Evolutionary conservation across 768 basidiomycete genomes (phyloP).

Genomic region (Boletus rubroflammeus): DNA sequence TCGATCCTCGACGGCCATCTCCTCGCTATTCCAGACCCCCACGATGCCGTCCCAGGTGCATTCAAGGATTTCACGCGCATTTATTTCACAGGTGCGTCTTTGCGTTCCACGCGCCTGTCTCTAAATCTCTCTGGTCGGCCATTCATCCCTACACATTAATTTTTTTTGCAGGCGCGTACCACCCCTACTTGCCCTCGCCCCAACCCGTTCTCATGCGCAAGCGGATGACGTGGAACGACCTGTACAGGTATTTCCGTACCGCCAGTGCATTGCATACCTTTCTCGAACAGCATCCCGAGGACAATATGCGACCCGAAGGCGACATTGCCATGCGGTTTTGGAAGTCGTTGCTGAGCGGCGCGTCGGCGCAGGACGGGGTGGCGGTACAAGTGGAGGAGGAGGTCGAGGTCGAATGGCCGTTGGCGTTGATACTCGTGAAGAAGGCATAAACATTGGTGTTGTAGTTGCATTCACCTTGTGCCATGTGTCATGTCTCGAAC

Average conservation of each 20-base stretch:
- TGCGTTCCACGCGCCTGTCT: background rate
- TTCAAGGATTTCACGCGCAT: constrained; percentile 46
- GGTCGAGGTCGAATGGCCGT: constrained; percentile 43
- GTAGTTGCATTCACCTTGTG: background rate
- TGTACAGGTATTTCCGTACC: constrained; percentile 68
- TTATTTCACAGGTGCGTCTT: constrained; percentile 54
- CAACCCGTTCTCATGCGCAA: constrained; percentile 52
- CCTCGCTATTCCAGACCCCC: constrained; percentile 60
- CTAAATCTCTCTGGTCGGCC: too few species aligned
- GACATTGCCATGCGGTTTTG: constrained; percentile 66
- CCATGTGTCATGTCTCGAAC: too few species aligned
- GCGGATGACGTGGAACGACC: constrained; percentile 59
- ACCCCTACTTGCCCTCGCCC: constrained; percentile 35
- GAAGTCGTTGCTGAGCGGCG: constrained; percentile 46
- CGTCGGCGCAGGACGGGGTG: constrained; percentile 24
- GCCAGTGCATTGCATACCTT: constrained; percentile 68
- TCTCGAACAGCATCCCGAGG: constrained; percentile 61
- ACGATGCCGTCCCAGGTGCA: constrained; percentile 26
- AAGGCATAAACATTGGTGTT: background rate
- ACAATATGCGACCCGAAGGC: constrained; percentile 44
- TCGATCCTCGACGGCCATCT: constrained; percentile 70
- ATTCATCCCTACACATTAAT: background rate
- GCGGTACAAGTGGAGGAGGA: constrained; percentile 17
- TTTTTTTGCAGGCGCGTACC: constrained; percentile 35
- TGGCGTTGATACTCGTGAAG: constrained; percentile 31